These are phyloP conservation scores for Suillus alpinus DNA, from an alignment of 768 basidiomycete genomes.

Conservation along the genomic window DNA sequence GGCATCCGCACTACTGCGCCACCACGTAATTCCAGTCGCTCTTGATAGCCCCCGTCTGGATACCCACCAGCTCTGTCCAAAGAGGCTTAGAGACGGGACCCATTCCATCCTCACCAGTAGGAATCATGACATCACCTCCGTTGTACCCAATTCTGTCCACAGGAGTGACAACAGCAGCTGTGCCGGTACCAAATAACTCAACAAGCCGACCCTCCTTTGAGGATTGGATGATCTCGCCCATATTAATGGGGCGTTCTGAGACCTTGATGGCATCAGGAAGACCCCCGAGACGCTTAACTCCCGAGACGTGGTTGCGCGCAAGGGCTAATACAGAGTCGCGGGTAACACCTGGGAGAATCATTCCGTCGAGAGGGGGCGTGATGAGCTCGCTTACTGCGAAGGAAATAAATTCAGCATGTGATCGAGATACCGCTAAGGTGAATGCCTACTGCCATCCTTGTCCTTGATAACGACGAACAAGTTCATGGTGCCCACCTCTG, in stretches of 20 bases:
- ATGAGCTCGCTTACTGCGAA: conserved; percentile 50
- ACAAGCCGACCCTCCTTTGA: conserved; percentile 39
- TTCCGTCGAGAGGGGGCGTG: conserved; percentile 64
- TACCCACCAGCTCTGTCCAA: conserved; percentile 48
- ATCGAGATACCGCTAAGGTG: not conserved
- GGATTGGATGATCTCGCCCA: conserved; percentile 66
- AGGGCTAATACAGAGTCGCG: conserved; percentile 51
- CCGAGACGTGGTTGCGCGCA: conserved; percentile 54
- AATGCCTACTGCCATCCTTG: conserved; percentile 56
- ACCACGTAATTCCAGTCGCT: conserved; percentile 79
- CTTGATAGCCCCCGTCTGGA: conserved; percentile 74
- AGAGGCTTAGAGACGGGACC: conserved; percentile 58
- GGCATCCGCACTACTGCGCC: conserved; percentile 16
- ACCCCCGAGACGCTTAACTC: conserved; percentile 42
- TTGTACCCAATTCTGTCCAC: conserved; percentile 58
- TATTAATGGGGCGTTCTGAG: conserved; percentile 69
- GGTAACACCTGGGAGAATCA: conserved; percentile 69
- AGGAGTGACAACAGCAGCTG: conserved; percentile 52
- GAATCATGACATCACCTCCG: conserved; percentile 51
- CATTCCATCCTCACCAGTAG: conserved; percentile 69
- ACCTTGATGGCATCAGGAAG: conserved; percentile 57
- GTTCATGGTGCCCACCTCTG: conserved; percentile 90
- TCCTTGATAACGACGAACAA: conserved; percentile 78
- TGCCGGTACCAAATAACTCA: conserved; percentile 51
- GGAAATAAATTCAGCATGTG: not conserved